Base-by-base conservation (phyloP, 2,329 filamentous ascomycete species). In the Geosmithia flava region DNA sequence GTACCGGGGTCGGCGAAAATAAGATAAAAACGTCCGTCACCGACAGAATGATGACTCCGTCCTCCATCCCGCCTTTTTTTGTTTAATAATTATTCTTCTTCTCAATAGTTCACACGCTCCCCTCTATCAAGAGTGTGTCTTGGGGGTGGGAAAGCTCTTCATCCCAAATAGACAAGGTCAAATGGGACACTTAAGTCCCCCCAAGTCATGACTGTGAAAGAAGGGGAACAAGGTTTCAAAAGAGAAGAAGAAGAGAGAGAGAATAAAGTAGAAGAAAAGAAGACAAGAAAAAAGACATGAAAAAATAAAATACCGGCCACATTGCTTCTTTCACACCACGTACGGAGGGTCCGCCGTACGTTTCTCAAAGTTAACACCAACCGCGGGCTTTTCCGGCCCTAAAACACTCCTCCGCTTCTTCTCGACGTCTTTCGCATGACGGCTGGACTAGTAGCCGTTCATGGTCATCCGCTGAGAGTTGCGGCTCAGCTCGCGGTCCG, bases 391-490 rank as follows among this genome's bases (percentile, higher is more conserved):
- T 23, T 20, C 42, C 11, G 42, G 13, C 20, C 20, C 20, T 16
- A 44, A 20, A 19, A 44, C 5, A 23, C 42, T 23, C 30, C 45
- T 46, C 20, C 19, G n/a, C 19, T 46, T 37, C 17, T 29, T 23
- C 43, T 23, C 30, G 6, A 16, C 20, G 16, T 46, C 53, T 15
- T 27, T 27, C 16, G 15, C 44, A 33, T n/a, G 20, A 39, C 20
- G 7, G 17, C 17, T 20, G 51, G 49, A 49, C 58, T 90, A 96
- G 76, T 97, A 96, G 68, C 93, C 93, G 71, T 97, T 98, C 89
- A 97, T 95, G 57, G 89, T 94, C 82, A 93, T 87, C 66, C 93
- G 82, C 76, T 97, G 90, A 58, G 90, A 96, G 78, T 85, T 89
- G 68, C 91, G 83, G 85, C 91, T 97, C 61, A 98, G 72, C 71